Evolutionary conservation across 129 eudicot genomes (phyloP).

Genomic region (Erigeron canadensis): DNA sequence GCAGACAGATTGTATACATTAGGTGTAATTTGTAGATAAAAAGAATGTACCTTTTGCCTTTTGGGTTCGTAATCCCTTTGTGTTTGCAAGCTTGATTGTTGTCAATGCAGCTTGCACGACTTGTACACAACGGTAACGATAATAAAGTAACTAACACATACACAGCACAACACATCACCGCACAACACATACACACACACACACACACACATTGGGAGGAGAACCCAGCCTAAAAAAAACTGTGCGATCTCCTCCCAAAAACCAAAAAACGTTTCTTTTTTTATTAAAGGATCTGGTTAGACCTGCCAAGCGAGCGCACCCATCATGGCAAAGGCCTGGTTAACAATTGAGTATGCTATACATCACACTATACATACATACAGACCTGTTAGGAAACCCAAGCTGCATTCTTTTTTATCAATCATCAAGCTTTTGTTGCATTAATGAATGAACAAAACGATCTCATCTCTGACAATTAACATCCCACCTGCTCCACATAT

Average conservation of each 20-base stretch:
- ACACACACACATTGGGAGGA: conserved; percentile 41
- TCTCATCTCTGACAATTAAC: too few species aligned
- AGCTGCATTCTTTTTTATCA: too few species aligned
- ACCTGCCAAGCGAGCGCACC: conserved; percentile 62
- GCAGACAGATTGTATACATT: too few species aligned
- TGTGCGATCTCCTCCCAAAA: conserved; percentile 66
- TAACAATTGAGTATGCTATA: conserved; percentile 6
- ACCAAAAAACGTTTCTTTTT: conserved; percentile 12
- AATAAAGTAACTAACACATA: background rate
- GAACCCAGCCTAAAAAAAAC: background rate
- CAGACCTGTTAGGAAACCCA: background rate
- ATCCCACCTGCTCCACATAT: too few species aligned
- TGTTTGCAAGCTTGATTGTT: too few species aligned
- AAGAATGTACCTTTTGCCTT: too few species aligned
- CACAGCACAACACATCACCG: background rate
- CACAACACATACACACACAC: background rate
- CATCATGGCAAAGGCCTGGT: conserved; percentile 47
- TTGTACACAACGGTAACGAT: background rate
- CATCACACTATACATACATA: background rate
- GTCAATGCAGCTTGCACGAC: too few species aligned
- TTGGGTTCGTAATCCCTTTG: too few species aligned
- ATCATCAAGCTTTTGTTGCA: too few species aligned
- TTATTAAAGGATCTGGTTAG: conserved; percentile 12
- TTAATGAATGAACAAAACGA: too few species aligned
- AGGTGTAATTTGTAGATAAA: too few species aligned